Evolutionary conservation across 192 early-diverging fungal genomes (phyloP).

Genomic region (Umbelopsis sp.): DNA sequence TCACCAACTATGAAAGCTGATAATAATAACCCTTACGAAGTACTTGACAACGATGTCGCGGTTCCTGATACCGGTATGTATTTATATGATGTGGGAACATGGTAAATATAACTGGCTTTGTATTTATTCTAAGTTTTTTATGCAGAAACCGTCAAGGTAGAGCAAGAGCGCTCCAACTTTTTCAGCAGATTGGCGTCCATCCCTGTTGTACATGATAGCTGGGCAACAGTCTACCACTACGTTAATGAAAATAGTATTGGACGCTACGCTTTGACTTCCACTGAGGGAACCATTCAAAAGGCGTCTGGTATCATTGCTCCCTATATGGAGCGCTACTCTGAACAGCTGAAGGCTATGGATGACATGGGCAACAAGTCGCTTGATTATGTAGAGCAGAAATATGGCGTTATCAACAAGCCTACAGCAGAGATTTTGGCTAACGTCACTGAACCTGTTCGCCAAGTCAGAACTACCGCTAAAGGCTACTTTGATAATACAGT

Average conservation of each 20-base stretch:
- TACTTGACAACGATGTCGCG: too few relatives aligned
- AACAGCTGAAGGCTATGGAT: slow-evolving; percentile 60
- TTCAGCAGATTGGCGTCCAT: slow-evolving; percentile 34
- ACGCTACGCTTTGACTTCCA: slow-evolving; percentile 31
- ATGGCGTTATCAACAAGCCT: slow-evolving; percentile 64
- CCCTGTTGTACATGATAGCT: slow-evolving; percentile 35
- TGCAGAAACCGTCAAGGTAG: background rate
- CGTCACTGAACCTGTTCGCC: slow-evolving; percentile 53
- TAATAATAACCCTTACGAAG: too few relatives aligned
- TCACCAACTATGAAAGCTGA: too few relatives aligned
- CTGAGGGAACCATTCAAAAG: slow-evolving; percentile 31
- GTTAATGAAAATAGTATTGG: slow-evolving; percentile 34
- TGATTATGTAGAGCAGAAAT: slow-evolving; percentile 59
- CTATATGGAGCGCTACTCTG: slow-evolving; percentile 48
- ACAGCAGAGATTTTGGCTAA: slow-evolving; percentile 62
- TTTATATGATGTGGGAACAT: too few relatives aligned
- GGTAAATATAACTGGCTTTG: too few relatives aligned
- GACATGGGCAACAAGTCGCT: slow-evolving; percentile 66
- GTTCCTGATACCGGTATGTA: too few relatives aligned
- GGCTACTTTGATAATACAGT: slow-evolving; percentile 58
- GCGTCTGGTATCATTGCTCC: slow-evolving; percentile 33
- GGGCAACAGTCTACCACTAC: slow-evolving; percentile 25
- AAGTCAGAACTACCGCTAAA: slow-evolving; percentile 45
- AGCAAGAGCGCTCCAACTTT: slow-evolving; percentile 25
- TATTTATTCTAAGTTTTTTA: too few relatives aligned